Evolutionary conservation across 768 basidiomycete species (phyloP).

Genomic region (Suillus spraguei): DNA sequence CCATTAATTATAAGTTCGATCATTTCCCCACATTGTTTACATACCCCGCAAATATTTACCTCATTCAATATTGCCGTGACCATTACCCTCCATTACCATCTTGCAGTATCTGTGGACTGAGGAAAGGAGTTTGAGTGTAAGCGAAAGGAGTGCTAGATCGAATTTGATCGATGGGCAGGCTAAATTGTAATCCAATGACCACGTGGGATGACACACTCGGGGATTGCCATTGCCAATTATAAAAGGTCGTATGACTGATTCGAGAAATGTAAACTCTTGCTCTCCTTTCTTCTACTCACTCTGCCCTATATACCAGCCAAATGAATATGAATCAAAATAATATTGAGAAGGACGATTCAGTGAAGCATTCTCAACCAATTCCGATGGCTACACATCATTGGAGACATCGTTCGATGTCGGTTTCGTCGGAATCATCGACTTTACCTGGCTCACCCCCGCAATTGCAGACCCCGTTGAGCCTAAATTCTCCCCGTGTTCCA

Average conservation of each 20-base stretch:
- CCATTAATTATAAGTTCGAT: not conserved
- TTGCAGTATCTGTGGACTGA: not conserved
- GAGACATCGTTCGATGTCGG: constrained; percentile 61
- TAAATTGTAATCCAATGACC: constrained; percentile 7
- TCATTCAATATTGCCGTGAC: not conserved
- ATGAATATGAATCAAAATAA: constrained; percentile 21
- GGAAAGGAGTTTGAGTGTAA: not conserved
- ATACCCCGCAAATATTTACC: not conserved
- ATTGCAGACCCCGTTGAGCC: constrained; percentile 50
- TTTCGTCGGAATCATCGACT: constrained; percentile 61
- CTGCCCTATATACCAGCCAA: constrained; percentile 10
- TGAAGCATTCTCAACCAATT: constrained; percentile 68
- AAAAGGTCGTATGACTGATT: constrained; percentile 17
- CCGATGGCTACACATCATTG: constrained; percentile 49
- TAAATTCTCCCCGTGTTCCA: constrained; percentile 43
- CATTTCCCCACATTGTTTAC: constrained; percentile 5
- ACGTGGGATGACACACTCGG: constrained; percentile 18
- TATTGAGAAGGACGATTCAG: constrained; percentile 25
- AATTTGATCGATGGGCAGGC: not conserved
- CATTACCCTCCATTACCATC: not conserved
- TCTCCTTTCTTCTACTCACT: constrained; percentile 11
- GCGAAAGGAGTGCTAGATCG: constrained; percentile 7
- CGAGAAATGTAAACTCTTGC: constrained; percentile 1
- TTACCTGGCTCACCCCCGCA: constrained; percentile 57
- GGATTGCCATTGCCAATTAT: constrained; percentile 18